Evolutionary conservation across 495 filamentous ascomycete species (phyloP).

Genomic region (Penicillium canescens): DNA sequence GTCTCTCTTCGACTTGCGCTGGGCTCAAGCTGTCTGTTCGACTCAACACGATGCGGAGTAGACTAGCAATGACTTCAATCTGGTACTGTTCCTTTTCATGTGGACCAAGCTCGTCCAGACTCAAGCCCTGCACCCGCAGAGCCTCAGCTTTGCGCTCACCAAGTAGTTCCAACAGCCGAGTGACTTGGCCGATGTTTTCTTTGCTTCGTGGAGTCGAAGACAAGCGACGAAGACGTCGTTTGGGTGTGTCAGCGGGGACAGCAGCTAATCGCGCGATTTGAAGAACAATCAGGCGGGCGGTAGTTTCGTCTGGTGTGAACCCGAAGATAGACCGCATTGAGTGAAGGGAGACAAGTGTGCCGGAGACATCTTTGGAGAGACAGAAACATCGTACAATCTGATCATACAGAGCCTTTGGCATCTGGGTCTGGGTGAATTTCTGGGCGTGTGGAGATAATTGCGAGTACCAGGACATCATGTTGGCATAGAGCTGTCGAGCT

Average conservation of each 20-base stretch:
- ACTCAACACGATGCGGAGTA: slow-evolving; percentile 52
- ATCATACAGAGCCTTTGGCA: slow-evolving; percentile 55
- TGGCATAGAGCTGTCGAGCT: slow-evolving; percentile 57
- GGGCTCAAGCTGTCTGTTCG: slow-evolving; percentile 38
- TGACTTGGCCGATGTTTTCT: slow-evolving; percentile 44
- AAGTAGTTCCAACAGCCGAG: slow-evolving; percentile 36
- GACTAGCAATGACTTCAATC: slow-evolving; percentile 49
- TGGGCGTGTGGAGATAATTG: slow-evolving; percentile 29
- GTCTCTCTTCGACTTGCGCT: slow-evolving; percentile 36
- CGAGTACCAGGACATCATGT: slow-evolving; percentile 59
- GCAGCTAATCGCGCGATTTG: slow-evolving; percentile 51
- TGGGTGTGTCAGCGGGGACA: slow-evolving; percentile 39
- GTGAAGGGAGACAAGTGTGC: slow-evolving; percentile 61
- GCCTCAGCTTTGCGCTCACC: slow-evolving; percentile 36
- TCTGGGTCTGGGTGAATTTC: slow-evolving; percentile 30
- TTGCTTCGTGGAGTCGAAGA: slow-evolving; percentile 44
- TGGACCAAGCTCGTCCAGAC: slow-evolving; percentile 38
- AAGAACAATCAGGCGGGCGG: slow-evolving; percentile 50
- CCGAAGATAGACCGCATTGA: slow-evolving; percentile 54
- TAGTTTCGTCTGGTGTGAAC: slow-evolving; percentile 51
- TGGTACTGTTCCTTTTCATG: slow-evolving; percentile 47
- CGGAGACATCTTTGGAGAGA: slow-evolving; percentile 52
- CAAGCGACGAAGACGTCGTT: slow-evolving; percentile 42
- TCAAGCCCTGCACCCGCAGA: slow-evolving; percentile 37
- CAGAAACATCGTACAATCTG: slow-evolving; percentile 58